Percentiles rank a stretch among this genome's conserved stretches.
Evolutionary conservation across 2,329 filamentous ascomycete species (phyloP).

Genomic region (Botrytis elliptica): DNA sequence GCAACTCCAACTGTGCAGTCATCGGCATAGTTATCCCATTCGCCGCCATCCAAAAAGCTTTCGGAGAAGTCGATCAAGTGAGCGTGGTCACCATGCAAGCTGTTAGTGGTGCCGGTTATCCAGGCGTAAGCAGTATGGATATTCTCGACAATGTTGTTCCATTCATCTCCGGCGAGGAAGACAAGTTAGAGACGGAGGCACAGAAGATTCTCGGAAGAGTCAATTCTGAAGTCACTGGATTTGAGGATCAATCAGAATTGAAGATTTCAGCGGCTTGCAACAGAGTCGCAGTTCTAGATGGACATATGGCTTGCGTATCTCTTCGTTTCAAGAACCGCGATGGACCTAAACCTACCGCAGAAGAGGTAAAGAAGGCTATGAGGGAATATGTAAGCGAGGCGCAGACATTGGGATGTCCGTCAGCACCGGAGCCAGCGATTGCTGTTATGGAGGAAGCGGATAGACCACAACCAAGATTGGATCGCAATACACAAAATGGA

Average conservation of each 20-base stretch:
- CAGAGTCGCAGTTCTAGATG: constrained; percentile 90
- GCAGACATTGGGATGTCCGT: constrained; percentile 79
- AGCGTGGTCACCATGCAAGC: constrained; percentile 93
- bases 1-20: constrained; percentile 97
- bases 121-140: constrained; percentile 90
- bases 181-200: constrained; percentile 92
- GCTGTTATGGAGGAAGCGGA: constrained; percentile 86
- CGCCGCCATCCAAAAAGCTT: constrained; percentile 80
- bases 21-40: constrained; percentile 95
- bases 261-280: constrained; percentile 87
- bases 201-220: constrained; percentile 87
- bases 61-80: constrained; percentile 75
- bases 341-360: constrained; percentile 65
- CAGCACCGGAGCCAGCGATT: constrained; percentile 79
- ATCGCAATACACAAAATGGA: constrained; percentile 79
- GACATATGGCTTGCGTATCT: constrained; percentile 92
- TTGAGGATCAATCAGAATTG: constrained; percentile 71
- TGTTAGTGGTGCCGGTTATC: constrained; percentile 88
- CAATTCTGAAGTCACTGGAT: constrained; percentile 68
- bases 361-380: constrained; percentile 76
- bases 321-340: constrained; percentile 71
- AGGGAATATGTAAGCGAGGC: constrained; percentile 79
- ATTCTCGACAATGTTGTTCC: constrained; percentile 95
- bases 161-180: constrained; percentile 89
- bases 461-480: constrained; percentile 85